Conservation (phyloP, 345 rosid species). For the Cardamine resedifolia region DNA sequence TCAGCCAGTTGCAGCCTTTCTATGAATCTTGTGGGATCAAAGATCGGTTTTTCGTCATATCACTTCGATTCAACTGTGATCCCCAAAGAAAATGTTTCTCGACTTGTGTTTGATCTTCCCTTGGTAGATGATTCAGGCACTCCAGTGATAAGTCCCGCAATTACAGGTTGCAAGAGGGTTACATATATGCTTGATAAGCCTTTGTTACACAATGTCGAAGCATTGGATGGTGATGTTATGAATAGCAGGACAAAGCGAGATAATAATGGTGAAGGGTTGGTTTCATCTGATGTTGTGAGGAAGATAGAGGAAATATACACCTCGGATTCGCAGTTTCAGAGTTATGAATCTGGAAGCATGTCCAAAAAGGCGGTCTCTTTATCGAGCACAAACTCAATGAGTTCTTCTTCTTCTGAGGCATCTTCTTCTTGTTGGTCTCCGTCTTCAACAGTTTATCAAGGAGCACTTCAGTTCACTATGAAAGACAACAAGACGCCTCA, state of each 20-base stretch:
- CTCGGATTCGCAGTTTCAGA: not conserved
- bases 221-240: slow-evolving; percentile 38
- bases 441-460: slow-evolving; percentile 54
- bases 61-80: slow-evolving; percentile 34
- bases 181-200: slow-evolving; percentile 62
- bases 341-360: slow-evolving; percentile 11
- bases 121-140: slow-evolving; percentile 48
- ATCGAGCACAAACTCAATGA: slow-evolving; percentile 55
- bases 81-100: slow-evolving; percentile 41
- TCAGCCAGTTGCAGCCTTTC: slow-evolving; percentile 47
- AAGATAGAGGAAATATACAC: slow-evolving; percentile 12
- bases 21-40: slow-evolving; percentile 41
- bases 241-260: slow-evolving; percentile 32
- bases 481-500: slow-evolving; percentile 56
- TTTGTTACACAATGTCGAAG: slow-evolving; percentile 45
- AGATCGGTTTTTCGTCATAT: slow-evolving; percentile 41
- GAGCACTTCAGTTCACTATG: slow-evolving; percentile 81
- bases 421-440: slow-evolving; percentile 43
- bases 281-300: slow-evolving; percentile 34
- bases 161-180: slow-evolving; percentile 73
- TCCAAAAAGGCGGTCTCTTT: slow-evolving; percentile 5
- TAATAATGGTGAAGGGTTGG: slow-evolving; percentile 37
- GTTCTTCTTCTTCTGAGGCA: slow-evolving; percentile 54
- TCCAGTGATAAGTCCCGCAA: slow-evolving; percentile 49
- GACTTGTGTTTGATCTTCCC: slow-evolving; percentile 55